phyloP scores from a whole-genome alignment of 176 grass and related monocot genomes.

The Phoenix dactylifera region DNA sequence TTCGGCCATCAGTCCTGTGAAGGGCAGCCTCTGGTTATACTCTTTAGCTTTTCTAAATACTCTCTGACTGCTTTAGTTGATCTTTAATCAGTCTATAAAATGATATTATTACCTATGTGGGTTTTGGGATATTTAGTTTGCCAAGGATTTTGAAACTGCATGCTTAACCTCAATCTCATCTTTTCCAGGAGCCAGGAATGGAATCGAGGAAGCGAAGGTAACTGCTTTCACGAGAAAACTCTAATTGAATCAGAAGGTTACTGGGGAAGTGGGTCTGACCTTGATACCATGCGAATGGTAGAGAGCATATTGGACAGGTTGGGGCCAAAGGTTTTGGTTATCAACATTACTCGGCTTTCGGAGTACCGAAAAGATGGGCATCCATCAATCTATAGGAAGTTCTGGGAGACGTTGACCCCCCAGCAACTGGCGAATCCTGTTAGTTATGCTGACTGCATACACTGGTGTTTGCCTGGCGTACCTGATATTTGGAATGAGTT shows the following conservation, averaged over 20 bases:
- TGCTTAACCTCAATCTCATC: neutral
- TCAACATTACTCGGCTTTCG: slow-evolving; percentile 14
- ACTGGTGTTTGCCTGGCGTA: slow-evolving; percentile 17
- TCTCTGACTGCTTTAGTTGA: too few species aligned
- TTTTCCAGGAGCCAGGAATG: slow-evolving; percentile 12
- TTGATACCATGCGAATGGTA: slow-evolving; percentile 7
- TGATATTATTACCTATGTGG: too few species aligned
- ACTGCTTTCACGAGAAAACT: slow-evolving; percentile 9
- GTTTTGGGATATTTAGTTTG: too few species aligned
- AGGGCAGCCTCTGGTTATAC: too few species aligned
- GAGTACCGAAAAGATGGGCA: slow-evolving; percentile 15
- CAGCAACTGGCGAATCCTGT: slow-evolving; percentile 15
- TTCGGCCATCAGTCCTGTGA: too few species aligned
- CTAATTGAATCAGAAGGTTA: slow-evolving; percentile 3
- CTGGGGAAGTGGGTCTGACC: slow-evolving; percentile 16
- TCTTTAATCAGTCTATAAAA: too few species aligned
- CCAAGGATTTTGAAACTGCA: too few species aligned
- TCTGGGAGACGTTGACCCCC: slow-evolving; percentile 3
- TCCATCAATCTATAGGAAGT: slow-evolving; percentile 12
- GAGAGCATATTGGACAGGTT: slow-evolving; percentile 2
- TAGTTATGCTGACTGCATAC: slow-evolving; percentile 15
- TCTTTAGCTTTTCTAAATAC: too few species aligned
- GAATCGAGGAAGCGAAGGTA: slow-evolving; percentile 8
- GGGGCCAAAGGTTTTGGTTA: neutral
- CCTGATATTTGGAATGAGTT: slow-evolving; percentile 15